Base-by-base conservation (phyloP, 306 rosid species). In the Arachis stenosperma region DNA sequence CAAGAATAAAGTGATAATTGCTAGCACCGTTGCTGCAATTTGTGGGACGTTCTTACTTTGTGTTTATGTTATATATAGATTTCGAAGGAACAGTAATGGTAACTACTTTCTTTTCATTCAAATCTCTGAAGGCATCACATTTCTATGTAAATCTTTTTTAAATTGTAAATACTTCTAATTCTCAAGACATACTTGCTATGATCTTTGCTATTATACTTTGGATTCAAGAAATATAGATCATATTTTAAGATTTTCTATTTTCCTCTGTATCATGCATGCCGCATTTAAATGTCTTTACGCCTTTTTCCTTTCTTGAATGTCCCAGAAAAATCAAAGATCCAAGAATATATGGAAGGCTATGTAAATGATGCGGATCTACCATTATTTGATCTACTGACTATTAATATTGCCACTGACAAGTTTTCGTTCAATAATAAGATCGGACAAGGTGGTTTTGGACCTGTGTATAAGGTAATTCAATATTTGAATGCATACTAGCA, bases 351-450 rank as follows among this genome's bases (percentile, higher is more conserved):
- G 42, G 78, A 61, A 70, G 71, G 52, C 1, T n/a, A 65, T 36
- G 58, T 61, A 55, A 8, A 86, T 36, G 84, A 86, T 29, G 15
- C 76, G 61, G 87, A 84, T 10, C 30, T 74, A 8, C 65, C 52
- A 42, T 14, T 74, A 56, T 64, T 64, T 14, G 71, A 64, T 42
- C 65, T 53, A 3, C 3, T 0, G 0, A 64, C 71, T 40, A 74
- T 74, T 22, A 6, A 15, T 3, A 29, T 17, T 12, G 78, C 78
- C 64, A 74, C 78, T 42, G n/a, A n/a, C 11, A 0, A 53, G 15
- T 74, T 74, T 22, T 53, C 53, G 0, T 2, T 30, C 0, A 12
- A 42, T 3, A 63, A 74, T 40, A 74, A 52, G 55, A 74, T 74
- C 5, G 71, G 71, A 51, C 53, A 73, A 51, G 62, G 77, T 39